Evolutionary conservation across 2,329 filamentous ascomycete species (phyloP), one percentile per base, ranked within the genome.

Genomic region (Penicillium polonicum): DNA sequence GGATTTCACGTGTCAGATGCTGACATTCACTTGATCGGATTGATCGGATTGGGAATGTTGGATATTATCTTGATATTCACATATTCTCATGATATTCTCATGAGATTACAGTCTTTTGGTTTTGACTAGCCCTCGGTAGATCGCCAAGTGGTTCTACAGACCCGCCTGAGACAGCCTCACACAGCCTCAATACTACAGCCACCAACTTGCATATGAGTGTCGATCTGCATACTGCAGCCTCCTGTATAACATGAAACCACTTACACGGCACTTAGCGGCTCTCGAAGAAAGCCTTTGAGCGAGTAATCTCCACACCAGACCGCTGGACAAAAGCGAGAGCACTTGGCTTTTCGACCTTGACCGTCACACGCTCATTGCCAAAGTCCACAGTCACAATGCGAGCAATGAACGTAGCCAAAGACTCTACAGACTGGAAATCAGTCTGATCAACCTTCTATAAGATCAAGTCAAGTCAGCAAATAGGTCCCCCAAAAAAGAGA

Each of bases 361-460:
- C 79, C 2, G 78, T 81, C 31, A 81, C 77, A 50, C 76, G 70
- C 46, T 77, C 73, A 53, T 81, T 74, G 10, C 69, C 74, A 63
- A 78, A 79, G 36, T 77, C 73, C 55, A 78, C 68, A 15, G 78
- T 80, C 41, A 74, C 76, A 54, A 77, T 78, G 48, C 74, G 74
- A 31, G 79, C 79, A 31, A 82, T 71, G 25, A 76, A 76, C 2
- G 79, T 80, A 31, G 79, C 80, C 51, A 82, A 67, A 5, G 80
- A 78, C 67, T 83, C 80, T 17, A 83, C 76, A 0, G 79, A 82
- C 65, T 79, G 74, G 65, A 80, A 83, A 2, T 74, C 69, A 5
- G 79, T 80, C 12, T 67, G 70, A 58, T 82, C 79, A 31, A 82
- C 78, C 55, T 68, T 70, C 75, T 79, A 61, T 60, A 62, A 17